Conservation (phyloP, 208 protist genomes). For the Wallacemonas sp. region DNA sequence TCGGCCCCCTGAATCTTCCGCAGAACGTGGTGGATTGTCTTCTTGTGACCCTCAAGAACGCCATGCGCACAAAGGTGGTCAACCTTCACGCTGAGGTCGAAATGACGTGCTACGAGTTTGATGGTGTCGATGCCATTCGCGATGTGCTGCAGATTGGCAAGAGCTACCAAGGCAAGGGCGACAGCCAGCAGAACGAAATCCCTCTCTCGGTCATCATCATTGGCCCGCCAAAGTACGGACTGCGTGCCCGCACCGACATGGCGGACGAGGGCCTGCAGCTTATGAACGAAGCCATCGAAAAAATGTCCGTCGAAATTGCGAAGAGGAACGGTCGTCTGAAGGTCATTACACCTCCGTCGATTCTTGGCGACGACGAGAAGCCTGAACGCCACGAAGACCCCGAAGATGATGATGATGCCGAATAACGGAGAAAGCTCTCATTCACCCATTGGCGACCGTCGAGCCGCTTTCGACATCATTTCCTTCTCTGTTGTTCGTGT, state of each 20-base stretch:
- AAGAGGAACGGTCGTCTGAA: constrained; percentile 81
- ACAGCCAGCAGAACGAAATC: constrained; percentile 68
- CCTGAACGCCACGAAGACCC: constrained; percentile 52
- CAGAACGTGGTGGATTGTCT: constrained; percentile 50
- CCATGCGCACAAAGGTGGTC: constrained; percentile 66
- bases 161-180: constrained; percentile 44
- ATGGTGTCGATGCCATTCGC: constrained; percentile 98
- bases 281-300: constrained; percentile 89
- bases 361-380: constrained; percentile 35
- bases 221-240: constrained; percentile 95
- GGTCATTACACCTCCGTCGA: constrained; percentile 76
- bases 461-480: too few species aligned
- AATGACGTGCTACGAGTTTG: constrained; percentile 97
- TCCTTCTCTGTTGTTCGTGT: too few species aligned
- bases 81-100: constrained; percentile 96
- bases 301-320: constrained; percentile 88
- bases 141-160: constrained; percentile 92
- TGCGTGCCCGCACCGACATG: constrained; percentile 92
- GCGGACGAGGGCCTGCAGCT: constrained; percentile 91
- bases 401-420: constrained; percentile 76
- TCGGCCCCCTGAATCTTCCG: constrained; percentile 66
- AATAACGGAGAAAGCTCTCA: too few species aligned
- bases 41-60: constrained; percentile 87
- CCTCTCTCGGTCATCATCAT: constrained; percentile 93
- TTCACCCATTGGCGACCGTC: too few species aligned